Evolutionary conservation across 805 yeast genomes (phyloP), one percentile per base, ranked within the genome.

Genomic region (Vanderwaltozyma tropicalis): DNA sequence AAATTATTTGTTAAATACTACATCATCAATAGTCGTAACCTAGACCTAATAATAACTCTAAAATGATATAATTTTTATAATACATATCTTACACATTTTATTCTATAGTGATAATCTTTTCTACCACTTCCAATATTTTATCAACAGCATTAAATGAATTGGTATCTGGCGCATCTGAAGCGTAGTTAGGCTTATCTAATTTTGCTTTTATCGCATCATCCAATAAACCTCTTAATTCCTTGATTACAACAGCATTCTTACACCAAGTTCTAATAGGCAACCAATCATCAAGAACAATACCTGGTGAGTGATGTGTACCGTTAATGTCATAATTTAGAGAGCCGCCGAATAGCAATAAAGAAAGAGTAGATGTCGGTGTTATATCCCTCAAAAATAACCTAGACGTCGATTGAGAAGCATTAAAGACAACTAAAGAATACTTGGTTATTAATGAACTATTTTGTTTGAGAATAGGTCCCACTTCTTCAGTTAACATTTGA

Each of bases 251-350:
- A 1, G 88, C 97, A 50, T 88, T 85, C 46, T 92, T 83, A 45
- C 95, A 81, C 96, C 96, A 89, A 1, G 96, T 85, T 43, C 84
- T 69, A 11, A 89, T 69, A 0, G 96, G 94, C 25, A 85, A 61
- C 96, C 97, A 88, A n/a, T 71, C 70, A 47, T 85, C 95, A 39
- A 89, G 63, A 8, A 86, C 76, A 26, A 92, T 73, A 17, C 96
- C 96, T 0, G 95, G 94, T 0, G 87, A 72, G 4, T 77, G 69
- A 29, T 64, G 68, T 1, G 71, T 63, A 0, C 68, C 56, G n/a
- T 52, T 42, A 10, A 63, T 45, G 47, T 81, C 84, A 53, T 78
- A 80, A 28, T 66, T 58, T 15, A 82, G 69, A 1, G 72, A 71
- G 5, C 94, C 92, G 9, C 95, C 95, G 59, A 89, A 85, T 24